Base-by-base conservation (phyloP, 225 moss, liverwort and hornwort species). In the Sphagnum tenellum region DNA sequence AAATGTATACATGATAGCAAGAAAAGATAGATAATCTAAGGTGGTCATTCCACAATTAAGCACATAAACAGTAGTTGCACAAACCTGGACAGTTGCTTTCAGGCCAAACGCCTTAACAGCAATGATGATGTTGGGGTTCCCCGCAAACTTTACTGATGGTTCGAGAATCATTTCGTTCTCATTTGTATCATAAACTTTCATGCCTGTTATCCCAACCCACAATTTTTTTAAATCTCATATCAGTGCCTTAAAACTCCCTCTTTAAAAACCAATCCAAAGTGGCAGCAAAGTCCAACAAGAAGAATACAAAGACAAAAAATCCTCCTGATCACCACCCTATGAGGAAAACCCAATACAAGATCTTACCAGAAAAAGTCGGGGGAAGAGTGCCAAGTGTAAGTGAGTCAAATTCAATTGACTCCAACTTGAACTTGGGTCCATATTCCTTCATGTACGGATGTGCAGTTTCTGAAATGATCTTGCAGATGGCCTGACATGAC, bases 141-240 rank as follows among this genome's bases (percentile, higher is more conserved):
- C 96, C n/a, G 96, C 92, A 65, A 92, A 98, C 68, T 93, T 98
- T 11, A 81, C 75, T 46, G 88, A 87, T 50, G 90, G 81, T 69
- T 98, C 96, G 59, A 98, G 75, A 46, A 98, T 98, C 69, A 98
- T 72, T 62, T 93, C 90, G 58, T 93, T 93, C 73, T 98, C 96
- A 65, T 85, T 83, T 0, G 96, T 98, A 2, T 98, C 92, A 12
- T 81, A 89, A 59, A 90, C 90, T 71, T 93, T 98, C 78, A 98
- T 88, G 49, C 95, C 95, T 95, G 67, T 0, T 29, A 29, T 29
- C 29, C 29, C 29, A 29, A 1, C 29, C 29, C 29, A 29, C 29
- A 29, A 29, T 29, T 29, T 29, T 29, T 29, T 0, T 0, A 29
- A 29, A 29, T 29, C 29, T 29, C 29, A 29, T 1, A 0, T 29